Conservation (phyloP, 495 filamentous ascomycete genomes). For the Chaetomidium leptoderma region DNA sequence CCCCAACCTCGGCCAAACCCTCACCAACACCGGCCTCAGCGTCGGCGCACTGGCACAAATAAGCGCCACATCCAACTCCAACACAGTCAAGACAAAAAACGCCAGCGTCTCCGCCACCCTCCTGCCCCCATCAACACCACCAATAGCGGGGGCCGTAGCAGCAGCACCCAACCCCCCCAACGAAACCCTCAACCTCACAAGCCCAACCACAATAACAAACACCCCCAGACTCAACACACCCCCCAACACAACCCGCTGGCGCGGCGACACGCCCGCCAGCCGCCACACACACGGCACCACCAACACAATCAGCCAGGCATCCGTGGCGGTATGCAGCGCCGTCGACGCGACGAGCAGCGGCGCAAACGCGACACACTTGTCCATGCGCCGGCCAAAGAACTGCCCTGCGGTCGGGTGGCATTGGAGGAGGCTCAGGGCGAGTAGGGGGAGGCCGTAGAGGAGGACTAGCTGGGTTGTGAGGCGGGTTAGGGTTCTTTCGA, state of each 20-base stretch:
- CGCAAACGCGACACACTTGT: conserved; percentile 32
- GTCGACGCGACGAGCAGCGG: conserved; percentile 36
- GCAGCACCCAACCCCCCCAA: too few species aligned
- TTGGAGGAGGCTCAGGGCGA: conserved; percentile 38
- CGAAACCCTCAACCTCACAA: conserved; percentile 29
- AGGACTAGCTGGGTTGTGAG: conserved; percentile 19
- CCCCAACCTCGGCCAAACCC: conserved; percentile 22
- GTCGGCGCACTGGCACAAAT: conserved; percentile 35
- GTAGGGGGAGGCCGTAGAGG: conserved; percentile 29
- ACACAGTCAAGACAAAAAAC: conserved; percentile 34
- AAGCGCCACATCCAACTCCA: conserved; percentile 34
- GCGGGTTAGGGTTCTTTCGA: conserved; percentile 28
- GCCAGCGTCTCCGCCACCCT: not conserved
- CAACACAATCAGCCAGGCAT: conserved; percentile 37
- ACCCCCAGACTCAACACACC: conserved; percentile 36
- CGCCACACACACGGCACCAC: conserved; percentile 35
- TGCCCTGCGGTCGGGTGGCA: conserved; percentile 30
- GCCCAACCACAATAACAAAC: conserved; percentile 35
- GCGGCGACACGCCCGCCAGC: conserved; percentile 29
- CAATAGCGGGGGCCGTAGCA: too few species aligned
- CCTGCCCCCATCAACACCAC: conserved; percentile 7
- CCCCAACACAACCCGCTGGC: conserved; percentile 32
- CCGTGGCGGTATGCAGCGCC: conserved; percentile 33
- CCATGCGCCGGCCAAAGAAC: too few species aligned
- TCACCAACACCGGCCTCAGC: conserved; percentile 25